These are phyloP conservation scores for Dothistroma septosporum DNA, from an alignment of 2,329 filamentous ascomycete genomes.

Conservation along the genomic window DNA sequence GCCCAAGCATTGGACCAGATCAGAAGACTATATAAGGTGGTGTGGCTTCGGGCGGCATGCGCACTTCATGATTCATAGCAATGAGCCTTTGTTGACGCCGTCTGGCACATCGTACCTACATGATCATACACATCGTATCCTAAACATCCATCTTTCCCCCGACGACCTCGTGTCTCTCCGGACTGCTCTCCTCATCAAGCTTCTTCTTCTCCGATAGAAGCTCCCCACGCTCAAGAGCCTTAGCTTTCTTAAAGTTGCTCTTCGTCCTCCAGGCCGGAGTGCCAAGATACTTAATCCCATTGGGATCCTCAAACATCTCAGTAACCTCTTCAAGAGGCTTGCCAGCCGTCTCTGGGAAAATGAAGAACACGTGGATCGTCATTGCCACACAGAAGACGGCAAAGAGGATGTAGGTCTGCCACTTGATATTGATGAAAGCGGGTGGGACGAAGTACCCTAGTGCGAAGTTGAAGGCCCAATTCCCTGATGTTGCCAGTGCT, in stretches of 20 bases:
- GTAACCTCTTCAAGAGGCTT: constrained; percentile 75
- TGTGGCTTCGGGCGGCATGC: too few species aligned
- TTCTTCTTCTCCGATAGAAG: constrained; percentile 6
- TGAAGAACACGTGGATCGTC: constrained; percentile 57
- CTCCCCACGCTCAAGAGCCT: constrained; percentile 8
- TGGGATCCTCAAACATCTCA: constrained; percentile 57
- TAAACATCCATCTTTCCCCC: constrained; percentile 4
- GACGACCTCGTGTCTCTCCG: constrained; percentile 7
- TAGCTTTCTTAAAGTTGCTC: background rate
- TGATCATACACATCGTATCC: background rate
- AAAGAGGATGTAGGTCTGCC: constrained; percentile 68
- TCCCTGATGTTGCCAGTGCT: constrained; percentile 56
- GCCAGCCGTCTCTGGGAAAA: constrained; percentile 65
- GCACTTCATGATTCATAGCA: too few species aligned
- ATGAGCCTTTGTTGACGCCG: too few species aligned
- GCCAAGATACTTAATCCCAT: constrained; percentile 44
- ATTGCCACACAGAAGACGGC: constrained; percentile 66
- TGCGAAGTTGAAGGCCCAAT: constrained; percentile 59
- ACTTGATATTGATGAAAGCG: constrained; percentile 54
- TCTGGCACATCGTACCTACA: background rate
- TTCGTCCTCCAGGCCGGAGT: constrained; percentile 35
- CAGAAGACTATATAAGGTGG: too few species aligned
- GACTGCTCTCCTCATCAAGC: constrained; percentile 1
- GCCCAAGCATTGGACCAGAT: too few species aligned
- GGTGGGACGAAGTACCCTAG: constrained; percentile 57